These are phyloP conservation scores for Pichia phayaonensis DNA, from an alignment of 805 yeast genomes.

Conservation along the genomic window DNA sequence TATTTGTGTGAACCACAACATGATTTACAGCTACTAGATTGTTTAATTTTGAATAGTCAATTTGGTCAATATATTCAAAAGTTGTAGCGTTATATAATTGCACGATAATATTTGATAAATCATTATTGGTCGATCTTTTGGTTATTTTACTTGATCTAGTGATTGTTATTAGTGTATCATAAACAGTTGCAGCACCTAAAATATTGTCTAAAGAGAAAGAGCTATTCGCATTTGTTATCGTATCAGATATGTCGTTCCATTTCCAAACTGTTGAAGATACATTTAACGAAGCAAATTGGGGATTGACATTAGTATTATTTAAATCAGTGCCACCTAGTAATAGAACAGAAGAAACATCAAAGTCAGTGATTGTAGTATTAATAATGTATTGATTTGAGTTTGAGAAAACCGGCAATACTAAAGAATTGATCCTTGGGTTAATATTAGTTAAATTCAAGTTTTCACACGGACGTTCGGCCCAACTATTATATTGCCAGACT, in stretches of 20 bases:
- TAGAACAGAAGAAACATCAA: slow-evolving; percentile 35
- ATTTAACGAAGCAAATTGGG: slow-evolving; percentile 35
- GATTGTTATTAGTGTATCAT: slow-evolving; percentile 42
- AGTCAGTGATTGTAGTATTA: slow-evolving; percentile 25
- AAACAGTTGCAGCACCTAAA: slow-evolving; percentile 45
- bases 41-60: slow-evolving; percentile 25
- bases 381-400: slow-evolving; percentile 17
- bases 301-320: slow-evolving; percentile 31
- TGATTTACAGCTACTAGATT: slow-evolving; percentile 2
- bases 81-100: slow-evolving; percentile 35
- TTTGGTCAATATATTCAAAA: slow-evolving; percentile 27
- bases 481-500: slow-evolving; percentile 58
- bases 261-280: slow-evolving; percentile 36
- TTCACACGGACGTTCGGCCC: slow-evolving; percentile 48
- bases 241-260: slow-evolving; percentile 30
- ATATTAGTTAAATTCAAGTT: slow-evolving; percentile 30
- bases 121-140: slow-evolving; percentile 1
- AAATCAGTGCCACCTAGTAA: slow-evolving; percentile 55
- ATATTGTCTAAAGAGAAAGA: slow-evolving; percentile 17
- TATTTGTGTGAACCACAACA: slow-evolving; percentile 13
- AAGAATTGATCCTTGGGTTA: slow-evolving; percentile 46
- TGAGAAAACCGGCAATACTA: slow-evolving; percentile 48
- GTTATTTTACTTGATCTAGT: slow-evolving; percentile 12
- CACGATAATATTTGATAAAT: slow-evolving; percentile 26
- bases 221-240: slow-evolving; percentile 19